Conservation (phyloP, 805 yeast genomes). For the Ogataea corticis region DNA sequence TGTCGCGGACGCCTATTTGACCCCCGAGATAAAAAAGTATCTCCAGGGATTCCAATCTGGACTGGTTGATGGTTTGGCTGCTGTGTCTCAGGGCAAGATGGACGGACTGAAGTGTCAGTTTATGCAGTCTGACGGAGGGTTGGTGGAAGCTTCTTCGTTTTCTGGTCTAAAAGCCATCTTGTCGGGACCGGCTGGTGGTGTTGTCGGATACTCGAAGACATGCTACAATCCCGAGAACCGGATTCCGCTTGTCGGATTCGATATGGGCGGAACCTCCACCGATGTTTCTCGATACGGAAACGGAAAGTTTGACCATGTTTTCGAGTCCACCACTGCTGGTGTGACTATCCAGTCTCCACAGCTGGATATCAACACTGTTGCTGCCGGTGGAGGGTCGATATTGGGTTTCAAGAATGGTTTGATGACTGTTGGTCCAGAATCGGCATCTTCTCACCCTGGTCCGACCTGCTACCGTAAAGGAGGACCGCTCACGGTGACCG, state of each 20-base stretch:
- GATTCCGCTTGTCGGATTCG: conserved; percentile 72
- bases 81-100: neutral
- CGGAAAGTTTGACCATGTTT: conserved; percentile 70
- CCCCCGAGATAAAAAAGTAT: conserved; percentile 71
- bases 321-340: conserved; percentile 79
- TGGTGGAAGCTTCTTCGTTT: conserved; percentile 75
- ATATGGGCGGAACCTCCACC: conserved; percentile 88
- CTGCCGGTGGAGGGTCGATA: conserved; percentile 81
- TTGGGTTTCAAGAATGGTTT: conserved; percentile 66
- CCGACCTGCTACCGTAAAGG: conserved; percentile 84
- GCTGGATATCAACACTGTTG: conserved; percentile 74
- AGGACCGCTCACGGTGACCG: conserved; percentile 81
- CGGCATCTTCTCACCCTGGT: conserved; percentile 85
- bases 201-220: conserved; percentile 85
- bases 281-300: conserved; percentile 70
- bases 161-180: conserved; percentile 83
- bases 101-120: conserved; percentile 55
- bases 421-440: conserved; percentile 80
- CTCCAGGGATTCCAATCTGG: conserved; percentile 60
- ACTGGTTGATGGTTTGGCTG: conserved; percentile 37
- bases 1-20: conserved; percentile 77
- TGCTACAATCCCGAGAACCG: conserved; percentile 54
- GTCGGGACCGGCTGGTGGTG: conserved; percentile 98
- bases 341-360: conserved; percentile 81
- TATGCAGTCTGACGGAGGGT: conserved; percentile 95